Conservation (phyloP, 495 filamentous ascomycete genomes). For the Podospora anserina region DNA sequence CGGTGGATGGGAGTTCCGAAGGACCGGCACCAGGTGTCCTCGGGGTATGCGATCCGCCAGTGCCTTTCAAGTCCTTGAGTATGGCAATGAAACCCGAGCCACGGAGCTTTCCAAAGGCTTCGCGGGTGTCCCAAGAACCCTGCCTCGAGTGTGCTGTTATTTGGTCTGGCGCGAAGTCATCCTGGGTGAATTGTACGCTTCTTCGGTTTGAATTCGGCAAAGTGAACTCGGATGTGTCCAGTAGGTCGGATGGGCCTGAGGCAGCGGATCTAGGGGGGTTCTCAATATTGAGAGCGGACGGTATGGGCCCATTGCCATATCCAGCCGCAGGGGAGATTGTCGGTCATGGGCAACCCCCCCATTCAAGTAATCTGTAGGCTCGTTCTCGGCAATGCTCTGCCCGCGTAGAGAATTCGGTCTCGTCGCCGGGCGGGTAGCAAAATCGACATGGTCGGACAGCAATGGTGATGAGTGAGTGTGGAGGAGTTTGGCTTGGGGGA, state of each 20-base stretch:
- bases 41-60: conserved; percentile 48
- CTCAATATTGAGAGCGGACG: conserved; percentile 18
- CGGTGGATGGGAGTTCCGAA: conserved; percentile 34
- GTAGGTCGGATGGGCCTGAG: conserved; percentile 3
- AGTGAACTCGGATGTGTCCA: conserved; percentile 20
- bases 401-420: conserved; percentile 19
- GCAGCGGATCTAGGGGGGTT: conserved; percentile 7
- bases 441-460: conserved; percentile 34
- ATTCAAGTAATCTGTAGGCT: conserved; percentile 45
- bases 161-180: conserved; percentile 43
- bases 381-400: conserved; percentile 21
- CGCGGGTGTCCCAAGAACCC: conserved; percentile 57
- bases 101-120: conserved; percentile 52
- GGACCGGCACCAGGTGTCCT: conserved; percentile 31
- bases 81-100: conserved; percentile 65
- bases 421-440: conserved; percentile 21
- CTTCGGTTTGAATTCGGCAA: conserved; percentile 25
- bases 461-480: conserved; percentile 17
- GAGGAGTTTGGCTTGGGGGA: conserved; percentile 28
- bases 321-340: conserved; percentile 23
- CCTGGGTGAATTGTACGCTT: conserved; percentile 63
- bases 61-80: conserved; percentile 56
- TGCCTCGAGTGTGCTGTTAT: conserved; percentile 50
- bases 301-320: neutral
- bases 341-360: conserved; percentile 38